These are phyloP conservation scores for Lasiosphaeriaceae sp. DNA, from an alignment of 495 filamentous ascomycete species.

Conservation along the genomic window DNA sequence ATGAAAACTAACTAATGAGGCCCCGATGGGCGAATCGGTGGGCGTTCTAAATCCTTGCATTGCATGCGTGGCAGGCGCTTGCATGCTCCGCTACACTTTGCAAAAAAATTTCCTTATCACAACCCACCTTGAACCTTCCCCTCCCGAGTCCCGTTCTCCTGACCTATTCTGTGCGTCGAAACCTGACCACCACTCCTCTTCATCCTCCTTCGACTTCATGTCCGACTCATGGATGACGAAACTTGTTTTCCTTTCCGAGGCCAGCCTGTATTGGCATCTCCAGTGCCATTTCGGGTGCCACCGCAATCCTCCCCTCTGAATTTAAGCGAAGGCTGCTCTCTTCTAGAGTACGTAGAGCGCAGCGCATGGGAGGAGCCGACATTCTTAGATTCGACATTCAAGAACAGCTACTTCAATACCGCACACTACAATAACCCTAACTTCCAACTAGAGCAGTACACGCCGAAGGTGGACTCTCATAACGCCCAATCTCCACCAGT, in stretches of 20 bases:
- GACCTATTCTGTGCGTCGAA: too few relatives aligned
- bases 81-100: too few relatives aligned
- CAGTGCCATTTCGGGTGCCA: not conserved
- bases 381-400: not conserved
- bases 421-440: not conserved
- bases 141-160: too few relatives aligned
- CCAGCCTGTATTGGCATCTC: not conserved
- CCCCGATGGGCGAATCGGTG: too few relatives aligned
- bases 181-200: too few relatives aligned
- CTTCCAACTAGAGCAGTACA: not conserved
- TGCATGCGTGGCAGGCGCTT: too few relatives aligned
- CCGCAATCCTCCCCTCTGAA: too few relatives aligned
- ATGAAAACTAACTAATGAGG: too few relatives aligned
- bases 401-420: not conserved
- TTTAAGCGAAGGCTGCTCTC: too few relatives aligned
- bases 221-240: not conserved
- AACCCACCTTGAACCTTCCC: not conserved
- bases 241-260: not conserved
- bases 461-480: not conserved
- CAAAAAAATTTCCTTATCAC: not conserved
- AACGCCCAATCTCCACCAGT: not conserved
- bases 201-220: not conserved
- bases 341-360: not conserved
- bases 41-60: too few relatives aligned
- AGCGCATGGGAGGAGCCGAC: not conserved